These are phyloP conservation scores for Fonsecaea monophora DNA, from an alignment of 2,329 filamentous ascomycete genomes.

Conservation along the genomic window DNA sequence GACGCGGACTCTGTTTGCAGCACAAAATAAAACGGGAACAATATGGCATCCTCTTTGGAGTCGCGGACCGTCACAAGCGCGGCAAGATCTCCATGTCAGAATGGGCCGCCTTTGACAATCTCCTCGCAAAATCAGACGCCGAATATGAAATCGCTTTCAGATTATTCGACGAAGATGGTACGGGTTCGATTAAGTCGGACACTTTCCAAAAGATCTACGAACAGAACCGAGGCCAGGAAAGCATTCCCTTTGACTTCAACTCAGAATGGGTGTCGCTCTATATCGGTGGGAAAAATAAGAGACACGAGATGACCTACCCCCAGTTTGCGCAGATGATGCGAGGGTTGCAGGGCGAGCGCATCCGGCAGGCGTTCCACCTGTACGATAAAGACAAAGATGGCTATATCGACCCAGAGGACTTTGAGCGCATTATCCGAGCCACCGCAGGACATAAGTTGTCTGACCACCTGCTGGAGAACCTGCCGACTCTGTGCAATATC, in stretches of 20 bases:
- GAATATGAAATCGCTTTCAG: slow-evolving; percentile 99
- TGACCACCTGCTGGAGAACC: slow-evolving; percentile 89
- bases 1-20: slow-evolving; percentile 55
- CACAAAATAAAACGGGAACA: slow-evolving; percentile 98
- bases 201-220: slow-evolving; percentile 86
- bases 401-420: slow-evolving; percentile 93
- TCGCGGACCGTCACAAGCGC: slow-evolving; percentile 79
- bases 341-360: slow-evolving; percentile 92
- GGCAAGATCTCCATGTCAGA: slow-evolving; percentile 81
- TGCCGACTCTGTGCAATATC: slow-evolving; percentile 94
- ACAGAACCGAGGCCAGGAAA: slow-evolving; percentile 82
- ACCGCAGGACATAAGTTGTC: slow-evolving; percentile 96
- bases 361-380: slow-evolving; percentile 90
- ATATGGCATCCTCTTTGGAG: slow-evolving; percentile 88
- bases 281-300: slow-evolving; percentile 83
- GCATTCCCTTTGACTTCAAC: slow-evolving; percentile 94
- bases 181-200: slow-evolving; percentile 86
- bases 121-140: slow-evolving; percentile 90
- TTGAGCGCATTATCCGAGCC: slow-evolving; percentile 94
- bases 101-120: slow-evolving; percentile 92
- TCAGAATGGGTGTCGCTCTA: slow-evolving; percentile 96
- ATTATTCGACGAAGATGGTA: slow-evolving; percentile 86
- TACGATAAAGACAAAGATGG: slow-evolving; percentile 93
- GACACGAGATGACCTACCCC: slow-evolving; percentile 90
- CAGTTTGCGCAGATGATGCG: slow-evolving; percentile 99